Evolutionary conservation across 768 basidiomycete genomes (phyloP).

Genomic region (Auriscalpium orientale): DNA sequence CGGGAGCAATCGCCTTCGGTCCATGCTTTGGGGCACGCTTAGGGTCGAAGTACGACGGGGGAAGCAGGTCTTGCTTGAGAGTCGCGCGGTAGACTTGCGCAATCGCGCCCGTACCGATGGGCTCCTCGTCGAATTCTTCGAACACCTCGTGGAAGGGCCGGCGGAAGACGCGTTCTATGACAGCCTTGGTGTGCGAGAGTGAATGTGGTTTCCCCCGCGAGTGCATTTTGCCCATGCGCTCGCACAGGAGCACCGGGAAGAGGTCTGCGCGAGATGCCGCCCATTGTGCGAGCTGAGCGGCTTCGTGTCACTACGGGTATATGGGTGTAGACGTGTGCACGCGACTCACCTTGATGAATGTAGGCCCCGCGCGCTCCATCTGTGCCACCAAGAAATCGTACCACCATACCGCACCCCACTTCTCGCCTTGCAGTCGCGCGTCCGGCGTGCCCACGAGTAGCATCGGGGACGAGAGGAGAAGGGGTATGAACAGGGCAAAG

Average conservation of each 20-base stretch:
- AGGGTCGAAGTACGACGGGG: constrained; percentile 76
- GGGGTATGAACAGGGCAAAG: constrained; percentile 78
- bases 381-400: constrained; percentile 79
- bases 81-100: constrained; percentile 94
- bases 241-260: constrained; percentile 82
- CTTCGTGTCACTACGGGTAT: background rate
- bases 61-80: constrained; percentile 76
- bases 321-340: background rate
- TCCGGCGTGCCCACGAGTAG: constrained; percentile 59
- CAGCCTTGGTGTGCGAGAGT: constrained; percentile 66
- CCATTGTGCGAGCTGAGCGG: constrained; percentile 86
- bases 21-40: constrained; percentile 46
- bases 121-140: constrained; percentile 75
- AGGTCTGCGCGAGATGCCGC: constrained; percentile 92
- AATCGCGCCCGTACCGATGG: constrained; percentile 98
- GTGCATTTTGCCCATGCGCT: constrained; percentile 77
- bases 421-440: constrained; percentile 55
- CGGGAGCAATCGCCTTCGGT: constrained; percentile 45
- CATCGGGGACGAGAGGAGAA: constrained; percentile 79
- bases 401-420: constrained; percentile 97
- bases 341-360: constrained; percentile 80
- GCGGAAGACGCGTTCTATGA: constrained; percentile 80
- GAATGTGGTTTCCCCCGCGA: constrained; percentile 82
- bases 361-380: constrained; percentile 95
- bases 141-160: constrained; percentile 84